Percentiles rank a stretch among this genome's conserved stretches.
Conservation (phyloP, 2,329 filamentous ascomycete species). For the Colletotrichum australisinense region DNA sequence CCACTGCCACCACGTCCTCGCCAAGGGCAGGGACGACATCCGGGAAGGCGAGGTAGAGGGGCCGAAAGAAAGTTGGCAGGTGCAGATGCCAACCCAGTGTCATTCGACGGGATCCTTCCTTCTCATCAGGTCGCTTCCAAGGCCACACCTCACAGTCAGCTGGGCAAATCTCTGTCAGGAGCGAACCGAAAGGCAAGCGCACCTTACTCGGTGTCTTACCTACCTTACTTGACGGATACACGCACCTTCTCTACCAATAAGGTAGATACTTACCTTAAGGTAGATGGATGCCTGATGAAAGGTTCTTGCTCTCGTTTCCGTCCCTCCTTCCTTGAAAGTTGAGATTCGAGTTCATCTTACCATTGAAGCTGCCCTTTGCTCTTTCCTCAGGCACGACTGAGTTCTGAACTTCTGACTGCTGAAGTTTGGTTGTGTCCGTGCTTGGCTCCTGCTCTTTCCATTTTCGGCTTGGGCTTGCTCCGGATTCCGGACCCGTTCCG, state of each 20-base stretch:
- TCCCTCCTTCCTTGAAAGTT: neutral
- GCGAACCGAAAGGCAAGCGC: neutral
- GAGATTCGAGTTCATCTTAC: neutral
- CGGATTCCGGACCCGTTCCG: constrained; percentile 4
- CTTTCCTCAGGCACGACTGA: neutral
- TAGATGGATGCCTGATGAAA: neutral
- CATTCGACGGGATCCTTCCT: neutral
- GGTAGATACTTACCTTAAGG: no score
- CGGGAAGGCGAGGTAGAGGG: neutral
- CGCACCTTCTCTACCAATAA: neutral
- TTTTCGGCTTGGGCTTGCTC: neutral
- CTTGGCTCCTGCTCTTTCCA: neutral
- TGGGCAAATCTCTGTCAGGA: neutral
- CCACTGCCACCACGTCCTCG: neutral
- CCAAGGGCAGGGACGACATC: neutral
- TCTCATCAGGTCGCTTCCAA: neutral
- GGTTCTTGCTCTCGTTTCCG: neutral
- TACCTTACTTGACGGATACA: neutral
- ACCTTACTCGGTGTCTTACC: neutral
- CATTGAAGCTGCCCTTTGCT: neutral
- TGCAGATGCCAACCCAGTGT: neutral
- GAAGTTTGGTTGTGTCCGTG: neutral
- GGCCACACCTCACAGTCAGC: neutral
- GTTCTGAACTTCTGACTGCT: neutral
- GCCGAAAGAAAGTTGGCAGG: constrained; percentile 5